Conservation (phyloP, 164 flowering plant genomes). For the Chloranthus sessilifolius region DNA sequence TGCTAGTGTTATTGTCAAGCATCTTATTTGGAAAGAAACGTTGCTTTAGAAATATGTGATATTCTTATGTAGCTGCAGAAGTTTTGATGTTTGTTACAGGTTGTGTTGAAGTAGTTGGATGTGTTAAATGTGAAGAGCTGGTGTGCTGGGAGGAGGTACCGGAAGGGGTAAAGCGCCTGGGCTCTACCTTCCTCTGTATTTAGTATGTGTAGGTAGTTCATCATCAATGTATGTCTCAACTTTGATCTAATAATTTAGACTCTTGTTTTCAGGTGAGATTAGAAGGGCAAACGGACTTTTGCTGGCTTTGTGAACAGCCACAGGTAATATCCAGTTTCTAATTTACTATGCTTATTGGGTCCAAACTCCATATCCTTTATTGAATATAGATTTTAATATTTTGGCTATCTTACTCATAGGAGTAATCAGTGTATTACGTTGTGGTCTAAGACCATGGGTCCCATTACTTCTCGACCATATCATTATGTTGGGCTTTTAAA, state of each 20-base stretch:
- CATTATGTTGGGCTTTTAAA: no score
- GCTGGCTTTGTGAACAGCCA: conserved; percentile 92
- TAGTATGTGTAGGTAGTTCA: neutral
- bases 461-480: no score
- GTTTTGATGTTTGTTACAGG: conserved; percentile 32
- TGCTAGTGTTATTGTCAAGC: neutral
- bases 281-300: conserved; percentile 77
- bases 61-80: neutral
- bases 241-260: neutral
- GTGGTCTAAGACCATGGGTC: no score
- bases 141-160: conserved; percentile 69
- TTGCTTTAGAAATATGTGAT: no score
- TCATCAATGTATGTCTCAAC: neutral
- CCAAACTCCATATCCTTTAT: no score
- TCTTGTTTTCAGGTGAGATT: conserved; percentile 54
- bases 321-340: conserved; percentile 61
- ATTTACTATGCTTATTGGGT: no score
- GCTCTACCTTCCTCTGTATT: conserved; percentile 1
- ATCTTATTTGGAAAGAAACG: no score
- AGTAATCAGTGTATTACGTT: no score
- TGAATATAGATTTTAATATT: no score
- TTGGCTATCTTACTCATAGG: no score
- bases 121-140: conserved; percentile 73
- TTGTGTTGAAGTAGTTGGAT: conserved; percentile 84
- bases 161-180: conserved; percentile 51